phyloP scores from a whole-genome alignment of 2,329 filamentous ascomycete species.

The Raffaelea albimanens region DNA sequence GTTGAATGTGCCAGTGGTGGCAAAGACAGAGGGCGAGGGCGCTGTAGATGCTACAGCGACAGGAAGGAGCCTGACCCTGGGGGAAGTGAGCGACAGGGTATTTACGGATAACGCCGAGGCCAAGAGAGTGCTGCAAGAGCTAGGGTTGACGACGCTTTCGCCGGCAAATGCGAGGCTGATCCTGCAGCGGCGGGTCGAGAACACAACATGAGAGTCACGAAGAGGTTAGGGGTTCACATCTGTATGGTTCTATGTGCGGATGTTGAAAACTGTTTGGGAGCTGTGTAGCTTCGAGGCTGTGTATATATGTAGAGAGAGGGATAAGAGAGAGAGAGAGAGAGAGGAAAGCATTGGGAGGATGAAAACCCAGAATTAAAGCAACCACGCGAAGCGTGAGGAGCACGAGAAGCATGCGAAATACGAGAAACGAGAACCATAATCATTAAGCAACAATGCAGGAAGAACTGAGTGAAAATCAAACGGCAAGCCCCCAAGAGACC shows the following conservation, averaged over 20 bases:
- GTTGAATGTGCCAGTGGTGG: conserved; percentile 49
- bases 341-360: no score
- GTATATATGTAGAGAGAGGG: no score
- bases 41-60: conserved; percentile 5
- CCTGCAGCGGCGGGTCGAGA: conserved; percentile 58
- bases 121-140: conserved; percentile 49
- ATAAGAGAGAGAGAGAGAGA: conserved; percentile 2
- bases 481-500: no score
- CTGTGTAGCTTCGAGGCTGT: no score
- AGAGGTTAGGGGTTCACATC: no score
- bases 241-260: no score
- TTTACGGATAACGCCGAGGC: conserved; percentile 50
- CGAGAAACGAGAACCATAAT: no score
- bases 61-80: conserved; percentile 35
- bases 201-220: conserved; percentile 27
- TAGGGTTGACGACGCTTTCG: conserved; percentile 51
- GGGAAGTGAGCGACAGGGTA: conserved; percentile 42
- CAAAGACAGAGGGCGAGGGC: conserved; percentile 18
- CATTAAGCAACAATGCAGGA: no score
- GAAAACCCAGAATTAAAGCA: no score
- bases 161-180: conserved; percentile 58
- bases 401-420: no score
- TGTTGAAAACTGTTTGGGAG: no score
- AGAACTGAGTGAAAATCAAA: background rate
- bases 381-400: no score